Evolutionary conservation across 352 stramenopile species (phyloP).

Genomic region (Phytophthora capsici): DNA sequence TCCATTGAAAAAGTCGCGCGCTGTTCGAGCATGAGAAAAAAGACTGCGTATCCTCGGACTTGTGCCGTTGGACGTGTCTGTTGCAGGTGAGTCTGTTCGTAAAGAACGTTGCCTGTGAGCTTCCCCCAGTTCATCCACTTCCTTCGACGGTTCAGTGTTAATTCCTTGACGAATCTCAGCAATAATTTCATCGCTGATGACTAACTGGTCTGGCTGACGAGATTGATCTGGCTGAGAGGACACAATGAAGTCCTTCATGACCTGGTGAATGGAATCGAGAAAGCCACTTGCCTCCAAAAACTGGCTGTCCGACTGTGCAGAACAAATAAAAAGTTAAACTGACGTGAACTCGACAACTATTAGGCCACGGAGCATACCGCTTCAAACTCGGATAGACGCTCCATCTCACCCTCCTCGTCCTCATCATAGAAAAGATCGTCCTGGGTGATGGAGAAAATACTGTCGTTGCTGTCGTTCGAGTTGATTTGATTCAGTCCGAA

Average conservation of each 20-base stretch:
- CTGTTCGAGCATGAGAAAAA: conserved; percentile 51
- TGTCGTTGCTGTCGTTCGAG: conserved; percentile 56
- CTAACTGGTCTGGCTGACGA: conserved; percentile 38
- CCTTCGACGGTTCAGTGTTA: conserved; percentile 23
- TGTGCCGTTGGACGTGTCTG: conserved; percentile 10
- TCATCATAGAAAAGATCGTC: conserved; percentile 56
- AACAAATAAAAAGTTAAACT: conserved; percentile 1
- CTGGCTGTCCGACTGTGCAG: conserved; percentile 62
- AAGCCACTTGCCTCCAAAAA: conserved; percentile 81
- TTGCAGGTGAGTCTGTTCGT: conserved; percentile 14
- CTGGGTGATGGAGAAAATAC: conserved; percentile 61
- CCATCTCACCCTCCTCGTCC: conserved; percentile 56
- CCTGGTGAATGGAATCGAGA: conserved; percentile 83
- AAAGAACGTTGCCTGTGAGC: conserved; percentile 34
- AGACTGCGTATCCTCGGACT: conserved; percentile 44
- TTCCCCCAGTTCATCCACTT: conserved; percentile 35
- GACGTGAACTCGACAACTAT: not conserved
- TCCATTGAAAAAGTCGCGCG: conserved; percentile 50
- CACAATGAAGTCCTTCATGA: conserved; percentile 72
- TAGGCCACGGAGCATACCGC: conserved; percentile 41
- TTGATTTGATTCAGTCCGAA: conserved; percentile 52
- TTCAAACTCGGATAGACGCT: conserved; percentile 77
- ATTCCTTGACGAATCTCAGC: conserved; percentile 65
- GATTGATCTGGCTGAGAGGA: conserved; percentile 40
- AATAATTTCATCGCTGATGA: conserved; percentile 80